A percentile compares a stretch with the other conserved stretches of the same genome.
Evolutionary conservation across 1,139 yeast genomes (phyloP).

Genomic region (Diutina sp.): DNA sequence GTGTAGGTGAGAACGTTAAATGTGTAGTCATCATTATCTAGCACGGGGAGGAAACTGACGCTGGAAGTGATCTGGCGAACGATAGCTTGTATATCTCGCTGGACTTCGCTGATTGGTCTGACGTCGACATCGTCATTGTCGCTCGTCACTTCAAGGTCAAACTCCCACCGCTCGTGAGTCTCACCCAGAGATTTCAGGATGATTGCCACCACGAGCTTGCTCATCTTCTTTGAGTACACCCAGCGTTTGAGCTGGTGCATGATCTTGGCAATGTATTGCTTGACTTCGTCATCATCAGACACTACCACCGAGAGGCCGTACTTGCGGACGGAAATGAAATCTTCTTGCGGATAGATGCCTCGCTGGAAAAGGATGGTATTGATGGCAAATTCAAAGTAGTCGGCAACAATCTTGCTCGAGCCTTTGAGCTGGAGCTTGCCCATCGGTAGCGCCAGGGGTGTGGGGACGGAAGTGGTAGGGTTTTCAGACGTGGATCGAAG

Average conservation of each 20-base stretch:
- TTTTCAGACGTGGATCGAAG: too few relatives aligned
- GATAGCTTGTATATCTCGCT: conserved; percentile 69
- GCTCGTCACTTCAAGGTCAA: conserved; percentile 37
- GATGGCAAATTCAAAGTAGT: conserved; percentile 73
- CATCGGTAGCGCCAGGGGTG: not conserved
- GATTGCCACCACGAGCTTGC: conserved; percentile 60
- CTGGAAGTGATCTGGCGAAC: conserved; percentile 86
- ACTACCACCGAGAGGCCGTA: conserved; percentile 71
- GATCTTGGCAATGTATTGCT: conserved; percentile 52
- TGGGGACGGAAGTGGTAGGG: not conserved
- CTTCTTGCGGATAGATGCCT: conserved; percentile 85
- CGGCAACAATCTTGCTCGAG: conserved; percentile 66
- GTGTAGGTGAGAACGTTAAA: conserved; percentile 84
- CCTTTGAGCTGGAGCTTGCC: conserved; percentile 55
- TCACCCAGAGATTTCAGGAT: conserved; percentile 56
- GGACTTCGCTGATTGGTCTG: conserved; percentile 40
- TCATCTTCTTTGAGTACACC: conserved; percentile 63
- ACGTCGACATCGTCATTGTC: conserved; percentile 3
- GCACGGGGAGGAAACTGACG: conserved; percentile 70
- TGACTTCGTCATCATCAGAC: conserved; percentile 67
- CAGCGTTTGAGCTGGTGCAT: conserved; percentile 72
- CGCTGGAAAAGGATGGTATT: conserved; percentile 78
- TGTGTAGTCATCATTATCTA: conserved; percentile 56
- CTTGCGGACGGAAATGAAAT: conserved; percentile 66
- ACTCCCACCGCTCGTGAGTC: conserved; percentile 80